A percentile compares a stretch with the other conserved stretches of the same genome.
phyloP scores from a whole-genome alignment of 2,329 filamentous ascomycete genomes.

The Pyricularia sp. region DNA sequence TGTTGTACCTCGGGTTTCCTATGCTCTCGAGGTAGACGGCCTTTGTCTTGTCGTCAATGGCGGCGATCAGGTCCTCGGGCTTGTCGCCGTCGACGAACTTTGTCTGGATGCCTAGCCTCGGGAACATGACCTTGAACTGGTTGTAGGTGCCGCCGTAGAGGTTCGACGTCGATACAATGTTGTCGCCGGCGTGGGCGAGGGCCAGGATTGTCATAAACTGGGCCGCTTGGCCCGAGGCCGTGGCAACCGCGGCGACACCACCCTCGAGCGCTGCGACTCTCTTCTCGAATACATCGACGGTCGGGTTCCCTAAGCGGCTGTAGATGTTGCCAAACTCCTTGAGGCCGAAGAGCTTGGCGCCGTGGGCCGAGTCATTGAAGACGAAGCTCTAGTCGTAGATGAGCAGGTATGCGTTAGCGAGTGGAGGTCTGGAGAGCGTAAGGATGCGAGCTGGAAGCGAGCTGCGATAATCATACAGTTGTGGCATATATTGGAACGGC shows the following conservation, averaged over 20 bases:
- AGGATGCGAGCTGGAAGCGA: neutral
- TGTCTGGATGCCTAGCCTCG: conserved; percentile 76
- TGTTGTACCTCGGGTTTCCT: conserved; percentile 87
- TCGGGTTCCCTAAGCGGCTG: conserved; percentile 93
- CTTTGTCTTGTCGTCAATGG: conserved; percentile 90
- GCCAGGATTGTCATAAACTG: conserved; percentile 85
- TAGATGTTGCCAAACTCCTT: conserved; percentile 98
- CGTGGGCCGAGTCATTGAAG: conserved; percentile 95
- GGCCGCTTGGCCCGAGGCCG: conserved; percentile 79
- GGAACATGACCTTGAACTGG: conserved; percentile 86
- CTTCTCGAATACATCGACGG: conserved; percentile 93
- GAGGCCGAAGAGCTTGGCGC: conserved; percentile 88
- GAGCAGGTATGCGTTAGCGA: conserved; percentile 21
- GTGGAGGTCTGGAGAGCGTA: conserved; percentile 2
- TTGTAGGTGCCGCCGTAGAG: conserved; percentile 96
- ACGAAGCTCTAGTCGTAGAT: conserved; percentile 52
- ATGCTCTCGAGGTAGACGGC: conserved; percentile 87
- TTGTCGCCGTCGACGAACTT: conserved; percentile 82
- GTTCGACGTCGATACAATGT: conserved; percentile 85
- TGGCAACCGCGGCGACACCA: conserved; percentile 75
- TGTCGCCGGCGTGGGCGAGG: conserved; percentile 81
- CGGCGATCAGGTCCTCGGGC: conserved; percentile 65
- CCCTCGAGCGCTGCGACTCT: conserved; percentile 92
- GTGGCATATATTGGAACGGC: conserved; percentile 96
- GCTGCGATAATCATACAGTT: conserved; percentile 42